phyloP scores from a whole-genome alignment of 1,139 yeast species.

The Kazachstania sp. region DNA sequence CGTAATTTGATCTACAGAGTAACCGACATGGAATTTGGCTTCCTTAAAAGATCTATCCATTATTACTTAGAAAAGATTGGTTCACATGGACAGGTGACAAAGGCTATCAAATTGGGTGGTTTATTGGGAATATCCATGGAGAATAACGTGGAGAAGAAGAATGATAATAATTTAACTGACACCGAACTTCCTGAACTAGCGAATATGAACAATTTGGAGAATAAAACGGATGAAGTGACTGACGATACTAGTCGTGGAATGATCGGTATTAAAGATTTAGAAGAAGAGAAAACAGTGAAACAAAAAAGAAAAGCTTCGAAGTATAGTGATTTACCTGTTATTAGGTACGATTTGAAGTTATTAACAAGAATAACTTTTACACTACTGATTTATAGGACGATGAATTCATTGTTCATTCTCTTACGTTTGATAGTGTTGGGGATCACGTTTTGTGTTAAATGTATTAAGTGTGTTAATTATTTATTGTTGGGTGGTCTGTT shows the following conservation, averaged over 20 bases:
- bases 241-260: background rate
- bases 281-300: background rate
- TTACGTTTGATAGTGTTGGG: constrained; percentile 15
- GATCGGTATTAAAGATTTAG: background rate
- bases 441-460: constrained; percentile 13
- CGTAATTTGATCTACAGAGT: constrained; percentile 9
- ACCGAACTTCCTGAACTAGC: background rate
- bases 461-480: constrained; percentile 20
- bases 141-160: constrained; percentile 15
- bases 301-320: background rate
- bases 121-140: constrained; percentile 17
- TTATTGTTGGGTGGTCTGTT: constrained; percentile 14
- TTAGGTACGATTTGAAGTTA: constrained; percentile 15
- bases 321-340: constrained; percentile 12
- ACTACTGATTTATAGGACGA: constrained; percentile 13
- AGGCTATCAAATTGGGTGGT: constrained; percentile 62
- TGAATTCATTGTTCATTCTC: constrained; percentile 14
- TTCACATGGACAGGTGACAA: constrained; percentile 49
- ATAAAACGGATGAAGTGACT: background rate
- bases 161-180: constrained; percentile 17
- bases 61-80: constrained; percentile 37
- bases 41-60: constrained; percentile 16
- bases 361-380: constrained; percentile 21
- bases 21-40: constrained; percentile 13
- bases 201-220: background rate